Base-by-base conservation (phyloP, 768 basidiomycete species). In the Hortiboletus flavorubellus region DNA sequence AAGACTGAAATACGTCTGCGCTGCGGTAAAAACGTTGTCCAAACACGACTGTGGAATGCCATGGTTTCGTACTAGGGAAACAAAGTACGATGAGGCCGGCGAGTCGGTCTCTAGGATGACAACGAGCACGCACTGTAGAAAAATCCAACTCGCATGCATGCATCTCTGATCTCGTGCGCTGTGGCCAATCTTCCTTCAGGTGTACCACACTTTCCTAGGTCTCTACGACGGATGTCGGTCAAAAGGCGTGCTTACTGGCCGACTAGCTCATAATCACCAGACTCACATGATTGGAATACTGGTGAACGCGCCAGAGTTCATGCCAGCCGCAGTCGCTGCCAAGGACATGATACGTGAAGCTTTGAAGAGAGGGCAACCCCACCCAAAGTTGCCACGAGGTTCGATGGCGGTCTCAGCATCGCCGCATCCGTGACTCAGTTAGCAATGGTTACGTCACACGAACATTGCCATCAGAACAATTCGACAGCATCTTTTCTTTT, bases 101-200 rank as follows among this genome's bases (percentile, higher is more conserved):
- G 18, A 3, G 16, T 29, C 41, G 35, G 18, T 33, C 30, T 23
- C 31, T 18, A 5, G 26, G 39, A 39, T n/a, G 50, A 55, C 10
- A 40, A 53, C 3, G 4, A 29, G 33, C 73, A n/a, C n/a, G 21
- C 58, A 88, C 87, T 81, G 63, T 93, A 94, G 68, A 94, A 89
- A 67, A 95, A 93, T 1, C 92, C 92, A 7, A 90, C 89, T 49
- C 82, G 78, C 52, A 90, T 83, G 59, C 89, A 92, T 0, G 92
- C 91, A 59, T 88, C 78, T 50, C 86, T 77, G 41, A 94, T 79
- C 58, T 81, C 70, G 21, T 72, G 64, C 0, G 84, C 89, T 2
- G 93, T 69, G 2, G 66, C 69, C 49, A 67, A 64, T 39, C 80
- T 77, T 23, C 72, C 67, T 35, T 70, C 62, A 16, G 52, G 56